Base-by-base conservation (phyloP, 352 stramenopile species). In the Hyaloperonospora arabidopsidis region DNA sequence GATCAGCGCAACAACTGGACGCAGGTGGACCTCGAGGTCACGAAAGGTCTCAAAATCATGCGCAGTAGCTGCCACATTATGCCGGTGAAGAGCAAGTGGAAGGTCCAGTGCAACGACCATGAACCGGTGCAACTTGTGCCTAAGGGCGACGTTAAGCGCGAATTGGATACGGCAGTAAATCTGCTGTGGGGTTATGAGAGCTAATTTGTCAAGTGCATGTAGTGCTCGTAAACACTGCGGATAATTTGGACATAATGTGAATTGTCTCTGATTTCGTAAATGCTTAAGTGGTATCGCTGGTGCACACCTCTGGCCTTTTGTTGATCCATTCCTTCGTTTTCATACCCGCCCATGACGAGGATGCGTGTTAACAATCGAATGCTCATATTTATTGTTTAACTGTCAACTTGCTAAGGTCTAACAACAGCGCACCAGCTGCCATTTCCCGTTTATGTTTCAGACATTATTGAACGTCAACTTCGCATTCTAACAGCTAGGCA, bases 1-100 rank as follows among this genome's bases (percentile, higher is more conserved):
- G 82, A 92, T 46, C 68, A 88, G 51, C 79, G 82, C 51, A 92
- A 92, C 65, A 92, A 92, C 65, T 89, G 82, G 79, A 82, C 79
- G 38, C 82, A 92, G 46, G 75, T 76, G 53, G 76, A 89, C 50
- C 46, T 87, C 19, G 75, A 87, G 38, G 79, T 89, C 43, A 89
- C 76, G 36, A 87, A 87, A 63, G 79, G 79, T 12, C 63, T 83
- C 45, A 89, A 87, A 57, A 55, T 86, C 43, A 73, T 79, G 67
- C 79, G 76, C 35, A 68, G 79, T 23, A 89, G 85, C 61, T 86
- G 74, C 65, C 74, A 85, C 58, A 83, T 87, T 40, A 60, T 89
- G 59, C 63, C 73, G 2, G 76, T 85, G 29, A 86, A 87, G 61
- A 83, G 52, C 54, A 70, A 65, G 52, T 89, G 79, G 79, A 53